These are phyloP conservation scores for Camellia lanceoleosa DNA, from an alignment of 148 eudicot genomes.

Conservation along the genomic window DNA sequence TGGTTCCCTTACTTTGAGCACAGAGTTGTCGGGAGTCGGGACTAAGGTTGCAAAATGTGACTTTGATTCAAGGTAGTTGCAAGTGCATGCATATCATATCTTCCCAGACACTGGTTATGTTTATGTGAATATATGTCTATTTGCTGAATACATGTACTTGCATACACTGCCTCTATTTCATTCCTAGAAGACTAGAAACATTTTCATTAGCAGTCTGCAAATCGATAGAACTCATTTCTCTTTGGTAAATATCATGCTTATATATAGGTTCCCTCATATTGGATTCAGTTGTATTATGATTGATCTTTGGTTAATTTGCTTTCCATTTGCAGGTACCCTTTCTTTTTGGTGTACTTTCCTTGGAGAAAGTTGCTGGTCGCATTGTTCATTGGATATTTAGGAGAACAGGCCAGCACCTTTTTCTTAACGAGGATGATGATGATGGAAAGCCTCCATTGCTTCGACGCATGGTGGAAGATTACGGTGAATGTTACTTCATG, in stretches of 20 bases:
- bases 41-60: not conserved
- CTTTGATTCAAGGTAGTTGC: not conserved
- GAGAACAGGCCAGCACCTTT: constrained; percentile 89
- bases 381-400: constrained; percentile 86
- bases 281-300: not conserved
- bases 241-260: not conserved
- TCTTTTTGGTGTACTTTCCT: constrained; percentile 78
- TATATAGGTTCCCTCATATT: not conserved
- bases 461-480: constrained; percentile 80
- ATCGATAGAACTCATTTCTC: not conserved
- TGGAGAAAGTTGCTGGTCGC: constrained; percentile 69
- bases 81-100: not conserved
- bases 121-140: not conserved
- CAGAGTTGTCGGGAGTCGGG: too few relatives aligned
- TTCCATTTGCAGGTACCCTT: constrained; percentile 55
- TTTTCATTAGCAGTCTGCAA: not conserved
- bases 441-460: constrained; percentile 93
- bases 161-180: not conserved
- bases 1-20: not conserved
- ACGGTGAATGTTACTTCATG: constrained; percentile 62
- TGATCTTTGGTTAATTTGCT: constrained; percentile 6
- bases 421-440: constrained; percentile 63
- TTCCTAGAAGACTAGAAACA: constrained; percentile 4
- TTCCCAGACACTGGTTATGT: not conserved
- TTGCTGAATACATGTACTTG: not conserved